Conservation (phyloP, 1,284 basidiomycete species). For the Ustilago xerochloae region DNA sequence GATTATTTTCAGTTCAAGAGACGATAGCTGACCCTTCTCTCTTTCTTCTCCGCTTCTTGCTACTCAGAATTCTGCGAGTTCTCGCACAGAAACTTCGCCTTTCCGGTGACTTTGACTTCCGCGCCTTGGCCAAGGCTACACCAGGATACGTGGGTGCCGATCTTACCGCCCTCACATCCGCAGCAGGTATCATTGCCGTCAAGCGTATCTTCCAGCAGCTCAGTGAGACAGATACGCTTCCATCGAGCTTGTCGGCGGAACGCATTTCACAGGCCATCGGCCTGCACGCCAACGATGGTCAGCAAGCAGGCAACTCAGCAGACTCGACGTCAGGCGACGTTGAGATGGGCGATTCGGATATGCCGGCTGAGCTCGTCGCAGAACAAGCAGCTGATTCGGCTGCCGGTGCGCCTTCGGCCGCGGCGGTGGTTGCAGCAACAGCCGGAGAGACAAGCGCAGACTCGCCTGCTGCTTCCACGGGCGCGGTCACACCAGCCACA, state of each 20-base stretch:
- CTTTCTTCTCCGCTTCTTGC: neutral
- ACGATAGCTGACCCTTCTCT: conserved; percentile 13
- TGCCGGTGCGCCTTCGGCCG: neutral
- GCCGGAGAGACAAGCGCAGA: conserved; percentile 6
- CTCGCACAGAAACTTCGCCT: conserved; percentile 56
- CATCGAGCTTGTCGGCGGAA: conserved; percentile 23
- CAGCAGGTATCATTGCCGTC: conserved; percentile 93
- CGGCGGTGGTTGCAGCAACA: neutral
- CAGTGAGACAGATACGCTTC: conserved; percentile 47
- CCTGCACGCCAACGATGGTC: conserved; percentile 9
- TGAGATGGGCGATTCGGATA: conserved; percentile 43
- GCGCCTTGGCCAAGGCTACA: conserved; percentile 85
- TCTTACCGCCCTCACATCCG: conserved; percentile 86
- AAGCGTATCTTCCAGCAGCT: conserved; percentile 92
- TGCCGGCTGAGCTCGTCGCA: neutral
- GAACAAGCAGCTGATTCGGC: neutral
- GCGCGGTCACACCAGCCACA: conserved; percentile 14
- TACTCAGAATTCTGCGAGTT: conserved; percentile 58
- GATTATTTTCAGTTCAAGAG: neutral
- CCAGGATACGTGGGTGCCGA: conserved; percentile 98
- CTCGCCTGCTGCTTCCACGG: conserved; percentile 3
- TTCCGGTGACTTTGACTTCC: conserved; percentile 85
- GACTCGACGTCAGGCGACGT: conserved; percentile 25
- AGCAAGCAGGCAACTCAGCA: neutral
- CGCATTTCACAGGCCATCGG: conserved; percentile 41